phyloP scores from a whole-genome alignment of 352 stramenopile genomes.

The Pseudoperonospora humuli region DNA sequence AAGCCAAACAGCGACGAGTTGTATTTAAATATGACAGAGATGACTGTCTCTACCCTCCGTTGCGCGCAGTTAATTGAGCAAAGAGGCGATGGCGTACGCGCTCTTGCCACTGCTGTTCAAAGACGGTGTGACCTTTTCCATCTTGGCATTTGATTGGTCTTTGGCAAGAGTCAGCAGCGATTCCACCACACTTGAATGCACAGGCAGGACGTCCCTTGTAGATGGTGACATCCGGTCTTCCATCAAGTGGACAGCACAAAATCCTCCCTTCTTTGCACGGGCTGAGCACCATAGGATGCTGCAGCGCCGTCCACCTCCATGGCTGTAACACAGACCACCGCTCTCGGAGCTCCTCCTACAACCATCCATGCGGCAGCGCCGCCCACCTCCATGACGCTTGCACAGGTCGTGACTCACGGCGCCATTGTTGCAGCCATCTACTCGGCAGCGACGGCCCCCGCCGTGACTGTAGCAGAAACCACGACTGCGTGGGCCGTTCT shows the following conservation, averaged over 20 bases:
- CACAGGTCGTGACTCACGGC: slow-evolving; percentile 74
- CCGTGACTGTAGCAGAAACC: slow-evolving; percentile 79
- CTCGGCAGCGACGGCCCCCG: slow-evolving; percentile 49
- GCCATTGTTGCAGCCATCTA: slow-evolving; percentile 63
- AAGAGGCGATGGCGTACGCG: slow-evolving; percentile 41
- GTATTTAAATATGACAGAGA: slow-evolving; percentile 27
- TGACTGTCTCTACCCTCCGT: slow-evolving; percentile 1
- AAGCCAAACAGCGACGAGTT: too few species aligned
- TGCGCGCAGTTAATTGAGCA: slow-evolving; percentile 35
- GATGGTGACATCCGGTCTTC: slow-evolving; percentile 22
- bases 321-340: slow-evolving; percentile 67
- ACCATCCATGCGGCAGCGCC: slow-evolving; percentile 50
- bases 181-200: slow-evolving; percentile 48
- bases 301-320: slow-evolving; percentile 61
- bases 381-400: slow-evolving; percentile 69
- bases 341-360: slow-evolving; percentile 74
- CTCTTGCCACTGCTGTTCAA: slow-evolving; percentile 11
- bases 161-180: slow-evolving; percentile 61
- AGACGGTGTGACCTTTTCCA: slow-evolving; percentile 3
- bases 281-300: slow-evolving; percentile 61
- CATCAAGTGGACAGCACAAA: slow-evolving; percentile 52
- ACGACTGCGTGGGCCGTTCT: slow-evolving; percentile 70
- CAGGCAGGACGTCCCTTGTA: neutral
- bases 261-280: slow-evolving; percentile 66
- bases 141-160: slow-evolving; percentile 11